Evolutionary conservation across 768 basidiomycete species (phyloP), one percentile per base, ranked within the genome.

Genomic region (Fomitopsis pulvina): DNA sequence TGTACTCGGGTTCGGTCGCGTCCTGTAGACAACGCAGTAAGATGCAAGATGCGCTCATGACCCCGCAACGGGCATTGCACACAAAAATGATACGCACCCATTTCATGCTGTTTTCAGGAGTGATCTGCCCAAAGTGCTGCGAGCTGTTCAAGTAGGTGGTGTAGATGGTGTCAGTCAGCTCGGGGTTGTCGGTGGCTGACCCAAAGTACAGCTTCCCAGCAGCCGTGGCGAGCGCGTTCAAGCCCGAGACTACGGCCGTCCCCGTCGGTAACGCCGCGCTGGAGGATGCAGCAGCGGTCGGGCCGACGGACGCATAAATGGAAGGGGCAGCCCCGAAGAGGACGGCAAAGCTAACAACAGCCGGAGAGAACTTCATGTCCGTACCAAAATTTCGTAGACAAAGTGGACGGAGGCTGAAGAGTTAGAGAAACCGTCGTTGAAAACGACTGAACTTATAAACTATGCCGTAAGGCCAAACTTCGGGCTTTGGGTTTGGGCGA

Each of bases 1-100:
- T 75, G 20, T 66, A 74, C 3, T 61, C 59, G 2, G 76, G 77
- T 51, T 81, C 78, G 12, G 76, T 79, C 0, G 75, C 73, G 52
- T 77, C 76, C 77, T 79, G 48, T 3, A 32, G n/a, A 9, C 7
- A 28, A 28, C 12, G 9, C 18, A 30, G 28, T 20, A 10, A 34
- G 18, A 7, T 32, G 30, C n/a, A 42, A 16, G 22, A 10, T 28
- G 21, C 38, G 25, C 50, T 6, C 24, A 14, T 4, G 22, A 7
- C n/a, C 16, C 20, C 47, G 9, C 34, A 25, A 25, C 27, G 1
- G 25, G 5, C 22, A 12, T 25, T 6, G 14, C 22, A 24, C 8
- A 7, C 4, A 4, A 8, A 40, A 18, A 30, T 12, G 14, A 39
- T 28, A 26, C 57, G 16, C 18, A 63, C 71, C 72, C 72, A 73